Evolutionary conservation across 768 basidiomycete species (phyloP), one percentile per base, ranked within the genome.

Genomic region (Paxillus involutus): DNA sequence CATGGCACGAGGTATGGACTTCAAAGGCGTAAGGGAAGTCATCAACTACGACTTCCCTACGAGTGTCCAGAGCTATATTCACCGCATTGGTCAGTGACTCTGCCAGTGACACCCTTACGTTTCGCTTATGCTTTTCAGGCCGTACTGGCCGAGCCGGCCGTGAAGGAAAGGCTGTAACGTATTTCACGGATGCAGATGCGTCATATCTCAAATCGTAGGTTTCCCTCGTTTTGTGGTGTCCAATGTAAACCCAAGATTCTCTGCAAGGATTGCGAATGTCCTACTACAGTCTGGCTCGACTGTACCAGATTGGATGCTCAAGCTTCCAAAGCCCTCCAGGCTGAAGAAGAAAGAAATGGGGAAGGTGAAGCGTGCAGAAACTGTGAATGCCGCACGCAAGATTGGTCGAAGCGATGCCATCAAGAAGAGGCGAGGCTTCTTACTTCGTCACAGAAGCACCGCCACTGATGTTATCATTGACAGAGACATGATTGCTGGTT

Each of bases 11-110:
- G 97, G 97, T 3, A 94, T 99, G 88, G 97, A 98, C 67, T 98
- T 99, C 77, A 90, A 88, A 69, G 94, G 95, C 10, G 84, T 96
- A 48, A 78, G 86, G 54, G 91, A 98, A 65, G 94, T 99, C 10
- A 88, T 98, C 66, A 99, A 98, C 70, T 95, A 91, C 63, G 96
- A 98, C 72, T 98, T 98, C 72, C 97, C 97, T 3, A 94, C 89
- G 37, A 95, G 85, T 51, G 88, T 96, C 2, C 94, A 96, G 69
- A 94, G 91, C 64, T 99, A 99, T 65, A 82, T 99, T 41, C 97
- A 99, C 71, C 81, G 97, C 21, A 97, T 99, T 48, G 96, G 92
- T 88, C 36, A 44, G 75, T 64, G 53, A 35, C 24, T 50, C 17
- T 43, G n/a, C 32, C 33, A 8, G 12, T 29, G 6, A 5, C 19